phyloP scores from a whole-genome alignment of 1,284 basidiomycete genomes.

The Puccinia triticina region DNA sequence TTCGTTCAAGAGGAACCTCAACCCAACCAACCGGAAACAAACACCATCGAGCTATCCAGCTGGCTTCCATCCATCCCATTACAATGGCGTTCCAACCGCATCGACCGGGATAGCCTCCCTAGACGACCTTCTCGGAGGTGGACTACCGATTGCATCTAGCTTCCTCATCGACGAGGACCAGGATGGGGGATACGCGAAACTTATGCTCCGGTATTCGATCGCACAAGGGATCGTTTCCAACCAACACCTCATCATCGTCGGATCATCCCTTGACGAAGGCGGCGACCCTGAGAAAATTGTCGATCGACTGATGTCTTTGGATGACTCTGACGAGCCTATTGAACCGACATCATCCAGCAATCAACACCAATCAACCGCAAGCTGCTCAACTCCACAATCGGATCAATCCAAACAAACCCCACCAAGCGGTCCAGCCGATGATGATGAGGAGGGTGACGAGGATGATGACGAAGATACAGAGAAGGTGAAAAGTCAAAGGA shows the following conservation, averaged over 20 bases:
- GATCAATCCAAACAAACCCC: neutral
- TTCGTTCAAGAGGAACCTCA: slow-evolving; percentile 44
- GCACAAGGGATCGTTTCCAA: slow-evolving; percentile 78
- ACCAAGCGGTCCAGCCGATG: neutral
- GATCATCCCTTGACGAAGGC: slow-evolving; percentile 61
- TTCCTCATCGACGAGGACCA: slow-evolving; percentile 78
- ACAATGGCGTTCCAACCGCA: slow-evolving; percentile 41
- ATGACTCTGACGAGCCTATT: neutral
- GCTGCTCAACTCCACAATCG: neutral
- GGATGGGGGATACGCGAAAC: slow-evolving; percentile 78
- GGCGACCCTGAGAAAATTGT: slow-evolving; percentile 63
- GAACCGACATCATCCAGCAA: neutral
- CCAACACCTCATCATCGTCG: slow-evolving; percentile 71
- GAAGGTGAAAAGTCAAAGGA: slow-evolving; percentile 14
- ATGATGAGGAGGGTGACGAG: slow-evolving; percentile 15
- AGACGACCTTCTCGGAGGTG: slow-evolving; percentile 93
- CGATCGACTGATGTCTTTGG: slow-evolving; percentile 54
- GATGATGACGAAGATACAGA: slow-evolving; percentile 11
- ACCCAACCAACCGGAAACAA: neutral
- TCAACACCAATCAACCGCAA: neutral
- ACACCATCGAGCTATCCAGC: slow-evolving; percentile 4
- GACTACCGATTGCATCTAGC: slow-evolving; percentile 79
- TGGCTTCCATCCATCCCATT: slow-evolving; percentile 44
- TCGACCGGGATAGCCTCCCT: slow-evolving; percentile 89
- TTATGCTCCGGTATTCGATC: slow-evolving; percentile 84